phyloP scores from a whole-genome alignment of 345 rosid species.

The Cardiospermum halicacabum region DNA sequence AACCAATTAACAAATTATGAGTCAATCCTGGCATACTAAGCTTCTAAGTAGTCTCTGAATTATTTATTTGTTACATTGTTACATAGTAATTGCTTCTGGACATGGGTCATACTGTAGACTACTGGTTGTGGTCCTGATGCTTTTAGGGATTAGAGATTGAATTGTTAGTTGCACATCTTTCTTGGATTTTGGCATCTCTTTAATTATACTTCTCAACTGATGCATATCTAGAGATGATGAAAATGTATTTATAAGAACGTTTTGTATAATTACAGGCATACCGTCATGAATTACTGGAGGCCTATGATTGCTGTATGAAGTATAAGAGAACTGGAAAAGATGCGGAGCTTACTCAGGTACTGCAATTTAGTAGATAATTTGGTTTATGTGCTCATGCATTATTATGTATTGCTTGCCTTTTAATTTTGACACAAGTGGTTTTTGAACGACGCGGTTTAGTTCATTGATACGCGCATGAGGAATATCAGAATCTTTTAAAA shows the following conservation, averaged over 20 bases:
- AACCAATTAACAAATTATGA: neutral
- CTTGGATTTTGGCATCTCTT: neutral
- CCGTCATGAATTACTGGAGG: constrained; percentile 80
- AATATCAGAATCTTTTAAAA: too few species aligned
- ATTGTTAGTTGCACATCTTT: neutral
- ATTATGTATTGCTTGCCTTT: neutral
- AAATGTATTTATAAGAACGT: neutral
- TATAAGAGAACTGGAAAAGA: constrained; percentile 88
- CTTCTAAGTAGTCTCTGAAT: neutral
- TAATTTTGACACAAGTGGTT: too few species aligned
- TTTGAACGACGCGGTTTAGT: too few species aligned
- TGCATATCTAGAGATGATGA: neutral
- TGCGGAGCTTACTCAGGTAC: constrained; percentile 96
- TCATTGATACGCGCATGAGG: too few species aligned
- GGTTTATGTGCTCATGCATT: neutral
- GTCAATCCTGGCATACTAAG: neutral
- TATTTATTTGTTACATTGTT: too few species aligned
- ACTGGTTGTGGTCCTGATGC: neutral
- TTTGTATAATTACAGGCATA: constrained; percentile 58
- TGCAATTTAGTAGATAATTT: neutral
- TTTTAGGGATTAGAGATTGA: neutral
- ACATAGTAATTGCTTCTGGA: neutral
- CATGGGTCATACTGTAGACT: neutral
- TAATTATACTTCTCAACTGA: neutral
- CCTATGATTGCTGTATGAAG: constrained; percentile 86